A percentile compares a stretch with the other conserved stretches of the same genome.
Evolutionary conservation across 1,139 yeast species (phyloP).

Genomic region (Geotrichum bryndzae): DNA sequence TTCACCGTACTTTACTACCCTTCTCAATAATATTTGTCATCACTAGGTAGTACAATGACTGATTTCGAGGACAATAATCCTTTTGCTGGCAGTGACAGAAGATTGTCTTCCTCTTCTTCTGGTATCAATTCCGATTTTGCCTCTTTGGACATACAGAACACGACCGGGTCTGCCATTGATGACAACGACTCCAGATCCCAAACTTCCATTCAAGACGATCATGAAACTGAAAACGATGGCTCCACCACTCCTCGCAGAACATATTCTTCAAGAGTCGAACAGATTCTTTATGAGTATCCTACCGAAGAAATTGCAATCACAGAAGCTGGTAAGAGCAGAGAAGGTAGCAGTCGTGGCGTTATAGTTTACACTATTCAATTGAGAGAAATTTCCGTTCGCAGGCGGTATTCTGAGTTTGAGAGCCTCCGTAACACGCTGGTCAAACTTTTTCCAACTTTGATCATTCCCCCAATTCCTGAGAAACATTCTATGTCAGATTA

Average conservation of each 20-base stretch:
- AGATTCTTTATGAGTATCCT: conserved; percentile 32
- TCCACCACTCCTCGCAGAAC: conserved; percentile 16
- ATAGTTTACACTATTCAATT: conserved; percentile 74
- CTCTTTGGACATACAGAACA: conserved; percentile 8
- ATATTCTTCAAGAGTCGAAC: conserved; percentile 36
- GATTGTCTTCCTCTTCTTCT: conserved; percentile 15
- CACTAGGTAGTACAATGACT: conserved; percentile 25
- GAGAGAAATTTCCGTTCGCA: conserved; percentile 54
- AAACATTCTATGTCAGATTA: conserved; percentile 61
- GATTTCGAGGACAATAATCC: conserved; percentile 44
- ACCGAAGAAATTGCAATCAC: conserved; percentile 49
- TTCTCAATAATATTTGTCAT: background rate
- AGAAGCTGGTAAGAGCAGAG: conserved; percentile 75
- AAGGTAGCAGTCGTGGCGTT: conserved; percentile 65
- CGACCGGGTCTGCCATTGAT: conserved; percentile 1
- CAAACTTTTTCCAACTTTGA: conserved; percentile 70
- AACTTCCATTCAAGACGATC: conserved; percentile 8
- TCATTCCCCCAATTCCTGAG: conserved; percentile 93
- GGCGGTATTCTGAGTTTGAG: conserved; percentile 91
- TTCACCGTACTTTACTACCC: background rate
- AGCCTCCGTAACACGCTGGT: conserved; percentile 63
- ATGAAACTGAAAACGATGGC: conserved; percentile 15
- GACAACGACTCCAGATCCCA: conserved; percentile 11
- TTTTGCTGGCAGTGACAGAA: conserved; percentile 37
- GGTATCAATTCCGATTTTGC: conserved; percentile 17